Evolutionary conservation across 768 basidiomycete species (phyloP).

Genomic region (Amanita rubescens): DNA sequence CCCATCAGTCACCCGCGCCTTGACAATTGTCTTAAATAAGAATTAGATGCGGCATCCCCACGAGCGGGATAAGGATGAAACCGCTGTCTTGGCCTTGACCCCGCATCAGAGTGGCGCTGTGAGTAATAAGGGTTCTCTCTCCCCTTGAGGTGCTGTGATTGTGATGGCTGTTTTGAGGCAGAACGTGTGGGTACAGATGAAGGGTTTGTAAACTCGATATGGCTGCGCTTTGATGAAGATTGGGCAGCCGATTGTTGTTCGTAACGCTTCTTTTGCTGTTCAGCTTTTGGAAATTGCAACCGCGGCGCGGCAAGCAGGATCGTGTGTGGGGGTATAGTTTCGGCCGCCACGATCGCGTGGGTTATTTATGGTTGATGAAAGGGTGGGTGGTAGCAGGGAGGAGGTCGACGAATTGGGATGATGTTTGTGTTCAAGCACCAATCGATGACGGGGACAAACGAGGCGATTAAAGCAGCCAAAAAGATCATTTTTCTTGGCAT

Average conservation of each 20-base stretch:
- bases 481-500: constrained; percentile 4
- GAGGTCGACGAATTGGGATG: not conserved
- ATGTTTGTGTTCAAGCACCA: not conserved
- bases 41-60: not conserved
- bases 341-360: not conserved
- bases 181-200: constrained; percentile 6
- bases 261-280: constrained; percentile 52
- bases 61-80: constrained; percentile 4
- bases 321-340: not conserved
- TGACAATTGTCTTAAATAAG: constrained; percentile 3
- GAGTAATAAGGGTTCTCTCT: constrained; percentile 3
- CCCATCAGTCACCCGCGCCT: not conserved
- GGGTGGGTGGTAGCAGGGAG: not conserved
- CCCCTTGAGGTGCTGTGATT: not conserved
- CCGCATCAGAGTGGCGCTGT: not conserved
- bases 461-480: not conserved
- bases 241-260: constrained; percentile 51
- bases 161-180: not conserved
- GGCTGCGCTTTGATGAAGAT: constrained; percentile 45
- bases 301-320: not conserved
- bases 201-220: constrained; percentile 50
- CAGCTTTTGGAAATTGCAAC: constrained; percentile 36
- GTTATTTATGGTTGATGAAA: not conserved
- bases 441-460: not conserved
- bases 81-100: constrained; percentile 3